Percentiles rank a stretch among this genome's conserved stretches.
phyloP scores from a whole-genome alignment of 2,329 filamentous ascomycete species.

The Drechslera avenae region DNA sequence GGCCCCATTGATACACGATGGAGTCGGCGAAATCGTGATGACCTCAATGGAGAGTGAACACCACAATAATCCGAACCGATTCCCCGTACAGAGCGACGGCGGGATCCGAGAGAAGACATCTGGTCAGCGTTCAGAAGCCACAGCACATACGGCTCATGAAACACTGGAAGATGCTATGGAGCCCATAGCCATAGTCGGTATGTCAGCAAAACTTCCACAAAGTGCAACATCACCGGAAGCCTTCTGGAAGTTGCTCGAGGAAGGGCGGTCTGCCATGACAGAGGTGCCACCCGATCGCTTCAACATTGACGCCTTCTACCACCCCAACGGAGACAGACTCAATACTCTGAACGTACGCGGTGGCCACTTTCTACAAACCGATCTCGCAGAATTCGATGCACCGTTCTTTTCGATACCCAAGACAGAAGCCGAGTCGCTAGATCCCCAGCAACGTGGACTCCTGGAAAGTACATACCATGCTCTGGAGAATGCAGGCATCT shows the following conservation, averaged over 20 bases:
- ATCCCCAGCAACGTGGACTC: slow-evolving; percentile 31
- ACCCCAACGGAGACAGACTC: not conserved
- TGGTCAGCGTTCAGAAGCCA: too few species aligned
- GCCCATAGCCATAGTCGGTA: not conserved
- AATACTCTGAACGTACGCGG: not conserved
- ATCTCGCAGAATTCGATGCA: slow-evolving; percentile 25
- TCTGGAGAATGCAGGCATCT: slow-evolving; percentile 32
- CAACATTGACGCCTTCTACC: not conserved
- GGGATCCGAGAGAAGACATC: too few species aligned
- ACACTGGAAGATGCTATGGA: not conserved
- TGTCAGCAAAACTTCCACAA: not conserved
- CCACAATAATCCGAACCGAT: too few species aligned
- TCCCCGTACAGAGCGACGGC: too few species aligned
- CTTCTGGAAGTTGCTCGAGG: not conserved
- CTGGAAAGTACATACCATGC: slow-evolving; percentile 34
- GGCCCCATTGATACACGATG: too few species aligned
- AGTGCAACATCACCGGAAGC: not conserved
- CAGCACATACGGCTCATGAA: too few species aligned
- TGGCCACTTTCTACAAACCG: slow-evolving; percentile 23
- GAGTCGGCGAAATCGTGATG: too few species aligned
- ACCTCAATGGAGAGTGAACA: too few species aligned
- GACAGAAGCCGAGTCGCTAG: slow-evolving; percentile 24
- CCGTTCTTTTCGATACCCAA: slow-evolving; percentile 24
- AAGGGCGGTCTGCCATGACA: not conserved
- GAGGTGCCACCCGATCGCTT: not conserved